A percentile compares a stretch with the other conserved stretches of the same genome.
phyloP scores from a whole-genome alignment of 2,329 filamentous ascomycete genomes.

The Myrmaecium sp. region DNA sequence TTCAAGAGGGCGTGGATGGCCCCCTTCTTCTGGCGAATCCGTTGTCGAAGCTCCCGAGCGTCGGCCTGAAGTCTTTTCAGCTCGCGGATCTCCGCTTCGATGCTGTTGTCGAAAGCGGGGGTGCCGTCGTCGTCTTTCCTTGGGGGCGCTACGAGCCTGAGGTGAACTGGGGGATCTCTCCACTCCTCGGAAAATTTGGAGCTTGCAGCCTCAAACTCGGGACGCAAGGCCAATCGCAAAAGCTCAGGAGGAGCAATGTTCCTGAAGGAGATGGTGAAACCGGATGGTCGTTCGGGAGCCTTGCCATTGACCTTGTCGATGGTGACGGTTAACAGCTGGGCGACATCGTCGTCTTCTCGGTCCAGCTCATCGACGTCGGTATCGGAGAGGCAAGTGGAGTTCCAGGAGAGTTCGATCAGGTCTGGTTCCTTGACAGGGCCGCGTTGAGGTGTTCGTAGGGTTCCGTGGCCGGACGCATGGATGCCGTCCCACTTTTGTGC shows the following conservation, averaged over 20 bases:
- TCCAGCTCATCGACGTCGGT: slow-evolving; percentile 9
- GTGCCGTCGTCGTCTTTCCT: too few relatives aligned
- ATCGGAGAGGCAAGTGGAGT: slow-evolving; percentile 19
- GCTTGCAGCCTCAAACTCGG: slow-evolving; percentile 14
- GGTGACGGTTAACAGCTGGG: slow-evolving; percentile 22
- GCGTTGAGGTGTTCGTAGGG: too few relatives aligned
- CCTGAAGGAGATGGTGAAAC: slow-evolving; percentile 24
- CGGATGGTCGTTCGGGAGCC: slow-evolving; percentile 13
- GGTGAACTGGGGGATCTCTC: slow-evolving; percentile 18
- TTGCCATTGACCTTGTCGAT: slow-evolving; percentile 23
- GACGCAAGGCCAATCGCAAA: slow-evolving; percentile 17
- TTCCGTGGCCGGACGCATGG: slow-evolving; percentile 17
- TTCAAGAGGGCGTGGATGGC: slow-evolving; percentile 15
- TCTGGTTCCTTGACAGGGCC: slow-evolving; percentile 2
- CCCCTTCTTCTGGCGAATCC: slow-evolving; percentile 19
- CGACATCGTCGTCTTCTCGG: slow-evolving; percentile 10
- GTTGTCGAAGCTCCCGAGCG: slow-evolving; percentile 19
- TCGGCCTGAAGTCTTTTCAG: slow-evolving; percentile 22
- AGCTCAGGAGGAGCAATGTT: slow-evolving; percentile 18
- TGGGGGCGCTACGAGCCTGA: slow-evolving; percentile 11
- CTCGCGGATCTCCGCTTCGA: slow-evolving; percentile 24
- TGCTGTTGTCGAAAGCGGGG: slow-evolving; percentile 3
- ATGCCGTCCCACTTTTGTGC: slow-evolving; percentile 21
- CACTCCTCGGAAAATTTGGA: slow-evolving; percentile 16
- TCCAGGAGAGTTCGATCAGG: slow-evolving; percentile 20